Conservation (phyloP, 2,329 filamentous ascomycete species). For the Beauveria sp. region DNA sequence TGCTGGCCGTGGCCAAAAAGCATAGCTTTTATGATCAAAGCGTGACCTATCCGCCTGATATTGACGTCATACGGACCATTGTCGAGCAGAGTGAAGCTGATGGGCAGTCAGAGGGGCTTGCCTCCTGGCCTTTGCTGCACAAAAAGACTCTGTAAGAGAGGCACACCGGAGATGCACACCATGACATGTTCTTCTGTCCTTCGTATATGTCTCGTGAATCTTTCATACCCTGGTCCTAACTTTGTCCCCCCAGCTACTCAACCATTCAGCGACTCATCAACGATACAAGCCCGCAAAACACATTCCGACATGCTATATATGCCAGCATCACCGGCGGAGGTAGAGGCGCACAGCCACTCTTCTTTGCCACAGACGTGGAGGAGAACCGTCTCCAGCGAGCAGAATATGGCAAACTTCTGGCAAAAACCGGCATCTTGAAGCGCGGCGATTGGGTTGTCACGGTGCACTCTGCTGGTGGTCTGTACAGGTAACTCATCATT, state of each 20-base stretch:
- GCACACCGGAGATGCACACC: neutral
- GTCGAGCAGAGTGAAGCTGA: constrained; percentile 8
- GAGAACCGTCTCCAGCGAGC: constrained; percentile 36
- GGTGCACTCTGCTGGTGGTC: constrained; percentile 25
- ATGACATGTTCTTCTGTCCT: too few relatives aligned
- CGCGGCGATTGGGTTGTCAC: constrained; percentile 32
- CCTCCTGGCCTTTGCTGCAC: constrained; percentile 14
- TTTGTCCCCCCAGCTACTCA: constrained; percentile 23
- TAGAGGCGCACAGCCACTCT: constrained; percentile 22
- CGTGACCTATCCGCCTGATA: constrained; percentile 23
- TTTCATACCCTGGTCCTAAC: neutral
- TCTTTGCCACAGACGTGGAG: constrained; percentile 31
- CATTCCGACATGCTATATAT: constrained; percentile 30
- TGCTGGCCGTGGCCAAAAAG: constrained; percentile 25
- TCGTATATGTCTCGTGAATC: too few relatives aligned
- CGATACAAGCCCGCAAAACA: constrained; percentile 27
- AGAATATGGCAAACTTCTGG: constrained; percentile 25
- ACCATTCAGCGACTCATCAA: constrained; percentile 26
- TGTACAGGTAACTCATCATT: constrained; percentile 22
- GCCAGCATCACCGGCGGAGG: constrained; percentile 35
- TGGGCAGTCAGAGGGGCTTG: neutral
- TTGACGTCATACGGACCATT: neutral
- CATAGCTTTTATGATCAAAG: constrained; percentile 28
- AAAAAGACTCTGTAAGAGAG: constrained; percentile 19
- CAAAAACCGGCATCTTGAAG: constrained; percentile 22